phyloP scores from a whole-genome alignment of 331 rosid species.

The Dryas integrifolia region DNA sequence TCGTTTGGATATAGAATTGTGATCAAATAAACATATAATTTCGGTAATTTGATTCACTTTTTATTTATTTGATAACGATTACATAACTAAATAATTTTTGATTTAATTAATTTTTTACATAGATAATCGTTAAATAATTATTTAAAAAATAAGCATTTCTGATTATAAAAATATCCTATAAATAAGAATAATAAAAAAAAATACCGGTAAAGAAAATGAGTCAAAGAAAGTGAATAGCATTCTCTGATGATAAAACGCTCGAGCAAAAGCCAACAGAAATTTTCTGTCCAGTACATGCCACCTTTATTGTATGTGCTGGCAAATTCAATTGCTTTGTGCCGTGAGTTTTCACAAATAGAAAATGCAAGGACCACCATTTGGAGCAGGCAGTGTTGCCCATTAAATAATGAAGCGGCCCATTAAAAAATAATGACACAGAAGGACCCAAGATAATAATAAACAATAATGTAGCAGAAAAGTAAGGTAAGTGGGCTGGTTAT shows the following conservation, averaged over 20 bases:
- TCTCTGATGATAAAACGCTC: background rate
- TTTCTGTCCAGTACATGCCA: background rate
- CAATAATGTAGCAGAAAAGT: background rate
- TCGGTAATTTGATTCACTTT: too few relatives aligned
- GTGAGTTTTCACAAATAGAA: slow-evolving; percentile 6
- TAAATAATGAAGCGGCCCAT: background rate
- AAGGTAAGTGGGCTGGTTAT: background rate
- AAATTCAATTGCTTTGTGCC: slow-evolving; percentile 13
- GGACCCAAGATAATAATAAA: slow-evolving; percentile 5
- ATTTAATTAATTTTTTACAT: too few relatives aligned
- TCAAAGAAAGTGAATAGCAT: too few relatives aligned
- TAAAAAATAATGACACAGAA: background rate
- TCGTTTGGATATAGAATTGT: too few relatives aligned
- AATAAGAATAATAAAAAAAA: too few relatives aligned
- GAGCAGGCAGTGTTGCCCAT: background rate
- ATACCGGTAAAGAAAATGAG: too few relatives aligned
- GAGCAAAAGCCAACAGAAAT: slow-evolving; percentile 4
- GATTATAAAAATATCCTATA: too few relatives aligned
- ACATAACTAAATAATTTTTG: too few relatives aligned
- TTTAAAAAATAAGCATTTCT: too few relatives aligned
- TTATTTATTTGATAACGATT: too few relatives aligned
- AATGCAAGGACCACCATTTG: slow-evolving; percentile 24
- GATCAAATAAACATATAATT: too few relatives aligned
- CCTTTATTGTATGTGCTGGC: slow-evolving; percentile 18
- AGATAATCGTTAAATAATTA: too few relatives aligned